Evolutionary conservation across 345 rosid genomes (phyloP).

Genomic region (Triadica sebifera): DNA sequence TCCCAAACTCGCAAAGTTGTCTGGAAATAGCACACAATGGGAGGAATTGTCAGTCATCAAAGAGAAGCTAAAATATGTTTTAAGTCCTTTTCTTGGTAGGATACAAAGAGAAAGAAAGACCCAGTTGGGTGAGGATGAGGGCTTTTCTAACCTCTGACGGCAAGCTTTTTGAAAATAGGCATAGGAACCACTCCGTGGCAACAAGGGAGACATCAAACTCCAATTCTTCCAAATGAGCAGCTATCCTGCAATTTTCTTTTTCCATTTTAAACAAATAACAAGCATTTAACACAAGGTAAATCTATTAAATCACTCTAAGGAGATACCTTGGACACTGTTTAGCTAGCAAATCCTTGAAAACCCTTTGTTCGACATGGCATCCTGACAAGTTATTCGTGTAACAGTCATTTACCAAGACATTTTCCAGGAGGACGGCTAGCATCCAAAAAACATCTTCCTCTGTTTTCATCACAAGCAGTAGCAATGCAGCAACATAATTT

Average conservation of each 20-base stretch:
- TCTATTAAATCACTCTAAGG: not conserved
- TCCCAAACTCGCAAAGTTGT: conserved; percentile 98
- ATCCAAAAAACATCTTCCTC: conserved; percentile 99
- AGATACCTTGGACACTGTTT: conserved; percentile 82
- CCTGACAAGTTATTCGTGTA: conserved; percentile 92
- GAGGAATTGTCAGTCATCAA: conserved; percentile 9
- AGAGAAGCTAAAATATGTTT: not conserved
- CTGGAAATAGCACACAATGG: conserved; percentile 35
- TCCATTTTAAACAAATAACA: conserved; percentile 5
- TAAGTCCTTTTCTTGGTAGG: not conserved
- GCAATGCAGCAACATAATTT: conserved; percentile 91
- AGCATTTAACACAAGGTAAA: conserved; percentile 4
- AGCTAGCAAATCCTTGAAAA: conserved; percentile 84
- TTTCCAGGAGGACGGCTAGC: conserved; percentile 94
- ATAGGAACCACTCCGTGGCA: conserved; percentile 98
- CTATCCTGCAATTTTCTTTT: conserved; percentile 56
- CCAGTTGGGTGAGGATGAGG: not conserved
- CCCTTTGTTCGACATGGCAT: conserved; percentile 98
- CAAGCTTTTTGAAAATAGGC: conserved; percentile 97
- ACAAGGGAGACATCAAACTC: conserved; percentile 98
- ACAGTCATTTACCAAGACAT: conserved; percentile 92
- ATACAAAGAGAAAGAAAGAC: not conserved
- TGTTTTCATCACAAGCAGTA: conserved; percentile 97
- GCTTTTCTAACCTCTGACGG: conserved; percentile 81
- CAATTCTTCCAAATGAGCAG: conserved; percentile 81